These are phyloP conservation scores for Epichloe uncinata DNA, from an alignment of 2,329 filamentous ascomycete species.

Conservation along the genomic window DNA sequence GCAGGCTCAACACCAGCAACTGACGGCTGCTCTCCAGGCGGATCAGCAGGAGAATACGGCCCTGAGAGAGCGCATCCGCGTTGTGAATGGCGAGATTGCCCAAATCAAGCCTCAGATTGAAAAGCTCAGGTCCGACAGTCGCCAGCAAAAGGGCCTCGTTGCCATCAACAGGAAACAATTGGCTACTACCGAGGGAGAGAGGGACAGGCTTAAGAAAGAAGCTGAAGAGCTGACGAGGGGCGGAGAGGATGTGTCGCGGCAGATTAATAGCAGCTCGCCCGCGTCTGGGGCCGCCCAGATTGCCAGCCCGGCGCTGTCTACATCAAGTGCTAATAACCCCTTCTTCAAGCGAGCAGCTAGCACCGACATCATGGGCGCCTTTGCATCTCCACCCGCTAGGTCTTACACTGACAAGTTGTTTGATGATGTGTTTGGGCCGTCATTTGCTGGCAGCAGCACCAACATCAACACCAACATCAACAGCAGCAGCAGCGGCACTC, in stretches of 20 bases:
- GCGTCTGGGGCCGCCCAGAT: slow-evolving; percentile 35
- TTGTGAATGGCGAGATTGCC: slow-evolving; percentile 68
- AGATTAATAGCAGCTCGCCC: slow-evolving; percentile 37
- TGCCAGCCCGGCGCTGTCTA: slow-evolving; percentile 56
- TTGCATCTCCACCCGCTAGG: slow-evolving; percentile 33
- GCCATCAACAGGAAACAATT: slow-evolving; percentile 99
- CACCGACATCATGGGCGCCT: slow-evolving; percentile 44
- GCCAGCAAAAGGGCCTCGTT: slow-evolving; percentile 93
- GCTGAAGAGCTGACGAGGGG: slow-evolving; percentile 54
- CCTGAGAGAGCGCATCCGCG: slow-evolving; percentile 77
- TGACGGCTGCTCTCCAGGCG: slow-evolving; percentile 59
- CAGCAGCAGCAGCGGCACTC: too few relatives aligned
- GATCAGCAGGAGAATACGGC: slow-evolving; percentile 80
- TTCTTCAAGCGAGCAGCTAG: slow-evolving; percentile 70
- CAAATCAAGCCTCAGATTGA: slow-evolving; percentile 84
- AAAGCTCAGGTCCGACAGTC: slow-evolving; percentile 80
- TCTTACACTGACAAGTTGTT: slow-evolving; percentile 55
- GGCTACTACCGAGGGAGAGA: slow-evolving; percentile 74
- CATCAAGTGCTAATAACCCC: slow-evolving; percentile 73
- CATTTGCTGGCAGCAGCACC: slow-evolving; percentile 30
- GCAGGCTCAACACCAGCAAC: slow-evolving; percentile 67
- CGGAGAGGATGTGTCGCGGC: slow-evolving; percentile 44
- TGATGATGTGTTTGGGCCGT: slow-evolving; percentile 73
- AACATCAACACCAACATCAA: too few relatives aligned
- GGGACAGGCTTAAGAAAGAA: slow-evolving; percentile 76